Evolutionary conservation across 768 basidiomycete genomes (phyloP).

Genomic region (Lactarius sp.): DNA sequence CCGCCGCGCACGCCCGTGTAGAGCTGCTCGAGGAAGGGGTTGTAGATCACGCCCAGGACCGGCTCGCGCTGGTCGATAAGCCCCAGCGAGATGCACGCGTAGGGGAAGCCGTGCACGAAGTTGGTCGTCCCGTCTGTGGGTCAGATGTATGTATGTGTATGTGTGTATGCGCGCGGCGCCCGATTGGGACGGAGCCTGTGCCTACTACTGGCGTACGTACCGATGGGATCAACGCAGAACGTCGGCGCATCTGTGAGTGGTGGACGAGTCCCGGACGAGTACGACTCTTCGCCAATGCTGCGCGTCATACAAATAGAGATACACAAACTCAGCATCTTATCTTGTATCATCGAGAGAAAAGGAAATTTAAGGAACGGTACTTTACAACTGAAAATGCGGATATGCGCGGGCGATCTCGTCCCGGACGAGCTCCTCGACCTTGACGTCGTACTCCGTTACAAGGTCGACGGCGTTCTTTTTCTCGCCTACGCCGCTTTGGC

Average conservation of each 20-base stretch:
- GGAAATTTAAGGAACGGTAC: not conserved
- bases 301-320: no score
- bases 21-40: slow-evolving; percentile 84
- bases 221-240: slow-evolving; percentile 95
- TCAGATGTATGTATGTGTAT: slow-evolving; percentile 28
- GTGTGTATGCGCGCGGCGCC: slow-evolving; percentile 30
- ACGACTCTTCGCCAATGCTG: slow-evolving; percentile 94
- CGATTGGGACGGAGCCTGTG: no score
- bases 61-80: slow-evolving; percentile 78
- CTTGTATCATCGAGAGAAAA: not conserved
- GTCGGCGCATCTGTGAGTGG: slow-evolving; percentile 84
- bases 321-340: not conserved
- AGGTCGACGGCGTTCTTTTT: slow-evolving; percentile 95
- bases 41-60: slow-evolving; percentile 38
- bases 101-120: slow-evolving; percentile 81
- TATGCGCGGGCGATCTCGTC: slow-evolving; percentile 57
- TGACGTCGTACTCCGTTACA: slow-evolving; percentile 92
- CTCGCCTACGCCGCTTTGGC: slow-evolving; percentile 56
- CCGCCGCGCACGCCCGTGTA: slow-evolving; percentile 77
- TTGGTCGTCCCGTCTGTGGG: slow-evolving; percentile 81
- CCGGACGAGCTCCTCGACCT: slow-evolving; percentile 83
- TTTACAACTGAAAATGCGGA: slow-evolving; percentile 75
- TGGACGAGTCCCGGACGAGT: slow-evolving; percentile 63
- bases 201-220: slow-evolving; percentile 37
- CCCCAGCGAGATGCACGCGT: slow-evolving; percentile 87